Conservation (phyloP, 345 rosid genomes). For the Lepidium didymum region DNA sequence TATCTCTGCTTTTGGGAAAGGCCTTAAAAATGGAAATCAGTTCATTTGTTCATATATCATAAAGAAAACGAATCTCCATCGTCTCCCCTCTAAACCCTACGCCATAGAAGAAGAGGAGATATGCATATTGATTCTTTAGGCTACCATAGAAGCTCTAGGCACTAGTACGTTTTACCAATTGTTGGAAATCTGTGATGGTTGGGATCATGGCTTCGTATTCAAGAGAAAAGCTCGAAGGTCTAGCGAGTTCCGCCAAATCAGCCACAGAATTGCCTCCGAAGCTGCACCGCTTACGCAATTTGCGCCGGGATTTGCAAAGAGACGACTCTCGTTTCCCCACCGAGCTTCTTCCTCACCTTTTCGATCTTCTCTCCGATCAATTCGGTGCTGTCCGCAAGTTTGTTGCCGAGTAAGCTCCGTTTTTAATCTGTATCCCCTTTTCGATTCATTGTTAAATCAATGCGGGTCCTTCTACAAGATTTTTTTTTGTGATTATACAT, state of each 20-base stretch:
- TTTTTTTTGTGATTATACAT: not conserved
- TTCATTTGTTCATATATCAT: not conserved
- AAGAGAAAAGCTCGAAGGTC: conserved; percentile 44
- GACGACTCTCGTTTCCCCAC: conserved; percentile 39
- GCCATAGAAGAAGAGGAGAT: not conserved
- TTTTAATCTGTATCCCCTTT: not conserved
- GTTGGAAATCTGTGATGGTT: conserved; percentile 32
- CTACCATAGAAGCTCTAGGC: not conserved
- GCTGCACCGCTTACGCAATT: conserved; percentile 52
- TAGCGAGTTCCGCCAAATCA: conserved; percentile 49
- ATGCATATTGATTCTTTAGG: conserved; percentile 8
- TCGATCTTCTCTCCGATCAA: conserved; percentile 60
- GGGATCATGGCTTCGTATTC: conserved; percentile 45
- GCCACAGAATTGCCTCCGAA: conserved; percentile 57
- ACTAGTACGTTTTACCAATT: not conserved
- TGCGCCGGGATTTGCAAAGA: conserved; percentile 43
- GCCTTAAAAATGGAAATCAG: not conserved
- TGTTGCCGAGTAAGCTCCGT: conserved; percentile 53
- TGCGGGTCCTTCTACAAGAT: not conserved
- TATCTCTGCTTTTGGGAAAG: not conserved
- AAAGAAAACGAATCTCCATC: conserved; percentile 20
- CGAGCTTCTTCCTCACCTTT: conserved; percentile 65
- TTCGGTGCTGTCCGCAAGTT: conserved; percentile 73
- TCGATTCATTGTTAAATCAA: not conserved
- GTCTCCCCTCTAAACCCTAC: conserved; percentile 25